phyloP scores from a whole-genome alignment of 2,329 filamentous ascomycete species.

The Talaromyces pinophilus region DNA sequence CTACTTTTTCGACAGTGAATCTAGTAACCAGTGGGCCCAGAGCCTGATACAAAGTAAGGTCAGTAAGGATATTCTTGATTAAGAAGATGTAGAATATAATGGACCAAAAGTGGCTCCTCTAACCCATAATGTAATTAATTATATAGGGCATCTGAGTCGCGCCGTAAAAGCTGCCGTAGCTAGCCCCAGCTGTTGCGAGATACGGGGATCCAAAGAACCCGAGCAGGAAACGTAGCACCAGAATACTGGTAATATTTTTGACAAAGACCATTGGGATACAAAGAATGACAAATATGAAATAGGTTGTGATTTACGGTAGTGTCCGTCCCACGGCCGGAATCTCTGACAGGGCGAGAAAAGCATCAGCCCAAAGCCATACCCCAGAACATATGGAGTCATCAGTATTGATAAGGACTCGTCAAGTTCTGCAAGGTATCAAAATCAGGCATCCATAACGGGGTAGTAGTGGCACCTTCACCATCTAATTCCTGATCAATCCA shows the following conservation, averaged over 20 bases:
- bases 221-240: constrained; percentile 65
- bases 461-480: constrained; percentile 17
- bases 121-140: constrained; percentile 1
- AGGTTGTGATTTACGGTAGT: constrained; percentile 66
- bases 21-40: constrained; percentile 64
- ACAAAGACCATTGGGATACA: constrained; percentile 65
- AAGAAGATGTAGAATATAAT: not conserved
- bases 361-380: constrained; percentile 62
- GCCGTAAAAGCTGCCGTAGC: constrained; percentile 43
- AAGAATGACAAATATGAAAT: constrained; percentile 68
- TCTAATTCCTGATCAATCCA: constrained; percentile 42
- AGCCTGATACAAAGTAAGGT: constrained; percentile 56
- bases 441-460: constrained; percentile 44
- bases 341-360: constrained; percentile 68
- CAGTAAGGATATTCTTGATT: not conserved
- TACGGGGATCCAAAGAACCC: constrained; percentile 68
- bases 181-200: constrained; percentile 59
- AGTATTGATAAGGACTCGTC: constrained; percentile 20
- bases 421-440: constrained; percentile 40
- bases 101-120: not conserved
- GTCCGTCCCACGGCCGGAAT: constrained; percentile 68
- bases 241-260: constrained; percentile 63
- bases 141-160: not conserved
- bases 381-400: constrained; percentile 38
- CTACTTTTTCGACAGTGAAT: constrained; percentile 54